phyloP scores from a whole-genome alignment of 805 yeast genomes.

The Sugiyamaella lignohabitans region DNA sequence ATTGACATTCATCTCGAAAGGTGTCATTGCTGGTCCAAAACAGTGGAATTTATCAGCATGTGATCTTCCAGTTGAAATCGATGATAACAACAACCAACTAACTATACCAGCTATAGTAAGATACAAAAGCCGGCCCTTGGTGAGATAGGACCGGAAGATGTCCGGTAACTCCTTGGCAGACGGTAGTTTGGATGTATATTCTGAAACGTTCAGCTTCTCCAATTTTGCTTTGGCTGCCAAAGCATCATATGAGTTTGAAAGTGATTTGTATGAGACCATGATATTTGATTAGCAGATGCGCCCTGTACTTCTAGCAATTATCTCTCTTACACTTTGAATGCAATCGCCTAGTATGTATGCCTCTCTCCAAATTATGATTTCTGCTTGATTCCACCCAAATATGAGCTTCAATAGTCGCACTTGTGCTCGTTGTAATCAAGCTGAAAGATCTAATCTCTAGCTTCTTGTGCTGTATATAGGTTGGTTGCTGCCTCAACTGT shows the following conservation, averaged over 20 bases:
- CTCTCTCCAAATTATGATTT: too few species aligned
- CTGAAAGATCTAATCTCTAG: too few species aligned
- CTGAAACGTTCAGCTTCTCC: not conserved
- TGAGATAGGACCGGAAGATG: not conserved
- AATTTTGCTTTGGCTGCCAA: not conserved
- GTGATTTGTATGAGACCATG: not conserved
- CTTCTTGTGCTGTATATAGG: too few species aligned
- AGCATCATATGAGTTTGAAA: slow-evolving; percentile 1
- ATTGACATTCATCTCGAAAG: slow-evolving; percentile 21
- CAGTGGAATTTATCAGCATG: slow-evolving; percentile 17
- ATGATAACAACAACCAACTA: slow-evolving; percentile 8
- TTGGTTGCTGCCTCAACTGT: too few species aligned
- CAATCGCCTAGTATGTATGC: too few species aligned
- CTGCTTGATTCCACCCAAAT: too few species aligned
- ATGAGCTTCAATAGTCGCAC: too few species aligned
- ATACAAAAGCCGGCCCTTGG: not conserved
- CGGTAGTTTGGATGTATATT: too few species aligned
- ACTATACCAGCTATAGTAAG: slow-evolving; percentile 1
- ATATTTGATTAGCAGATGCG: too few species aligned
- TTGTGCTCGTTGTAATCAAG: too few species aligned
- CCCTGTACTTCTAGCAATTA: too few species aligned
- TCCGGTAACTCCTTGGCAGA: slow-evolving; percentile 1
- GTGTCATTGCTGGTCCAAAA: slow-evolving; percentile 25
- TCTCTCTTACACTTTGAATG: too few species aligned
- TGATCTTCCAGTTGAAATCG: slow-evolving; percentile 7